Base-by-base conservation (phyloP, 2,329 filamentous ascomycete species). In the Aspergillus nomiae region DNA sequence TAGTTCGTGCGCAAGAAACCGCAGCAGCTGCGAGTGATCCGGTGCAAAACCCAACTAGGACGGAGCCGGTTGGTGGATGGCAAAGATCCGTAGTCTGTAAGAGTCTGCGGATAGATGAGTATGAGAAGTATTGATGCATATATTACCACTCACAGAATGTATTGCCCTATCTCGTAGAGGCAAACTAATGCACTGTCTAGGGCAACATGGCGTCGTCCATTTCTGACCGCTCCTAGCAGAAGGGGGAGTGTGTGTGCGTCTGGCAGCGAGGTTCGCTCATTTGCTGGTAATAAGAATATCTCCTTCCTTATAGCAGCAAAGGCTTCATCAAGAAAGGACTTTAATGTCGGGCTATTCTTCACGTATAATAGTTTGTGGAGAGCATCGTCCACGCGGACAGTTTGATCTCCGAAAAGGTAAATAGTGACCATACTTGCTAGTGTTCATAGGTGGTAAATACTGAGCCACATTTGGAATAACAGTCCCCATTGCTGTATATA, bases 71-170 rank as follows among this genome's bases (percentile, higher is more conserved):
- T 19, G 48, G 26, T 1, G 48, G 26, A 21, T 51, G 26, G 24
- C 7, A 19, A 28, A 30, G 26, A 21, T 51, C 26, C 14, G 26
- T 32, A 30, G 24, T 16, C 7, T 51, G 26, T 4, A 51, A 7
- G 26, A 30, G 26, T 10, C 48, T 51, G 5, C 10, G 5, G 11
- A n/a, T 2, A 16, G 24, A 30, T 51, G 26, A 51, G 48, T 21
- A 19, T 19, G 14, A 4, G 8, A 12, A 4, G 3, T 1, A 1
- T n/a, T 16, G 3, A 19, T 19, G n/a, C 2, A 10, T 0, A 4
- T 28, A 32, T 8, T 2, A 1, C 7, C 3, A 51, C 48, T 19
- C 16, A 51, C 48, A 1, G 2, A 12, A 51, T 51, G 24, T 51
- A 51, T 10, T 51, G 6, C 2, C 26, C 48, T 9, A 51, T 51